These are phyloP conservation scores for Solanum lycopersicoides DNA, from an alignment of 257 asterid species.

Conservation along the genomic window DNA sequence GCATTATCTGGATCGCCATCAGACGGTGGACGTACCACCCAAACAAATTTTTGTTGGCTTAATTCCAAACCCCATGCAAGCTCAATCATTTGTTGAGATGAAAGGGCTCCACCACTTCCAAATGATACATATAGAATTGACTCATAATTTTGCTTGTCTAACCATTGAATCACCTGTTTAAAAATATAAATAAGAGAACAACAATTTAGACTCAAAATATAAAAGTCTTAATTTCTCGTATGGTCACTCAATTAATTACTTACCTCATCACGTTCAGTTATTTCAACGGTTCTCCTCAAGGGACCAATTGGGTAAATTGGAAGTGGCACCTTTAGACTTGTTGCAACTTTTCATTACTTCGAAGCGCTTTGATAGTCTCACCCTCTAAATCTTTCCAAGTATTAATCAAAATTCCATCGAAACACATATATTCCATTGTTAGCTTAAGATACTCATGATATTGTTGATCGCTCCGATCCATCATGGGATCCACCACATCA, in stretches of 20 bases:
- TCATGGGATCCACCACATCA: slow-evolving; percentile 1
- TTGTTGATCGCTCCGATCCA: not conserved
- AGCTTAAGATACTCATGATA: not conserved
- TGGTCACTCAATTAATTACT: not conserved
- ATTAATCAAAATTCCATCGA: slow-evolving; percentile 5
- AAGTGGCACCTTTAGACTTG: not conserved
- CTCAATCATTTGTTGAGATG: not conserved
- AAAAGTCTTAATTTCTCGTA: no score
- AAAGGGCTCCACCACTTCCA: slow-evolving; percentile 1
- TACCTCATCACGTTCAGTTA: not conserved
- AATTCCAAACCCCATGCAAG: slow-evolving; percentile 4
- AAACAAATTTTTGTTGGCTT: not conserved
- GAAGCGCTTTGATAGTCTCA: not conserved
- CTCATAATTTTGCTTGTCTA: not conserved
- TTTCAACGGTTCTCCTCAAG: not conserved
- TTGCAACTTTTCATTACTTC: not conserved
- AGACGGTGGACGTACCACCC: not conserved
- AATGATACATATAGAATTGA: not conserved
- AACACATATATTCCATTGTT: not conserved
- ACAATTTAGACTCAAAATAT: not conserved
- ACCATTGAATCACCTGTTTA: not conserved
- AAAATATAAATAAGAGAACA: not conserved
- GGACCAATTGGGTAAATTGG: slow-evolving; percentile 15
- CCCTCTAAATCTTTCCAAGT: slow-evolving; percentile 13
- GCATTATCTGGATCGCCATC: not conserved